Evolutionary conservation across 495 filamentous ascomycete species (phyloP).

Genomic region (Aspergillus hancockii): DNA sequence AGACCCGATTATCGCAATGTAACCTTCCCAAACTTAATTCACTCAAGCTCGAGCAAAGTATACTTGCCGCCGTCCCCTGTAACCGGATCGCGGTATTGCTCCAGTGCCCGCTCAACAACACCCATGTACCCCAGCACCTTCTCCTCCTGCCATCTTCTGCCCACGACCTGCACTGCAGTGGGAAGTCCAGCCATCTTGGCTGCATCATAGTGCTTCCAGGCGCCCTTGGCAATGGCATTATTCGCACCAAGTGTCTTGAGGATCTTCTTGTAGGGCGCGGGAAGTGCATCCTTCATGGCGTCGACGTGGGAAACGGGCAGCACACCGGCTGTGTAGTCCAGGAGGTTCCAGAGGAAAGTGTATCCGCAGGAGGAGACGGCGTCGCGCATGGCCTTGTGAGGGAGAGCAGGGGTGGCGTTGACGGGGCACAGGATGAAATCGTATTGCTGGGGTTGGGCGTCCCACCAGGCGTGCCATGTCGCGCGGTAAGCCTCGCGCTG

Average conservation of each 20-base stretch:
- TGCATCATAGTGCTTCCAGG: slow-evolving; percentile 87
- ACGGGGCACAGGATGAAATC: slow-evolving; percentile 85
- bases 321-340: slow-evolving; percentile 87
- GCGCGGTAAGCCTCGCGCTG: slow-evolving; percentile 75
- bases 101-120: slow-evolving; percentile 70
- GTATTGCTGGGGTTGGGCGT: slow-evolving; percentile 58
- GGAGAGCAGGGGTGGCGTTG: slow-evolving; percentile 88
- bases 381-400: slow-evolving; percentile 82
- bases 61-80: slow-evolving; percentile 58
- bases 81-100: slow-evolving; percentile 42
- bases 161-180: slow-evolving; percentile 84
- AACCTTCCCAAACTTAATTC: background rate
- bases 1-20: background rate
- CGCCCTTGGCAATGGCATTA: slow-evolving; percentile 77
- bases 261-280: slow-evolving; percentile 51
- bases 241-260: slow-evolving; percentile 46
- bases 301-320: slow-evolving; percentile 88
- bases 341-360: slow-evolving; percentile 92
- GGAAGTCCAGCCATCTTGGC: slow-evolving; percentile 82
- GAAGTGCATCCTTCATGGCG: slow-evolving; percentile 63
- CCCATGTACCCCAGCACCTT: slow-evolving; percentile 88
- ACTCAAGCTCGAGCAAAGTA: slow-evolving; percentile 62
- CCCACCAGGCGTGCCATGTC: slow-evolving; percentile 83
- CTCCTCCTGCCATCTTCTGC: slow-evolving; percentile 84
- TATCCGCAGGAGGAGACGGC: slow-evolving; percentile 90